Base-by-base conservation (phyloP, 257 asterid species). In the Apocynum venetum region DNA sequence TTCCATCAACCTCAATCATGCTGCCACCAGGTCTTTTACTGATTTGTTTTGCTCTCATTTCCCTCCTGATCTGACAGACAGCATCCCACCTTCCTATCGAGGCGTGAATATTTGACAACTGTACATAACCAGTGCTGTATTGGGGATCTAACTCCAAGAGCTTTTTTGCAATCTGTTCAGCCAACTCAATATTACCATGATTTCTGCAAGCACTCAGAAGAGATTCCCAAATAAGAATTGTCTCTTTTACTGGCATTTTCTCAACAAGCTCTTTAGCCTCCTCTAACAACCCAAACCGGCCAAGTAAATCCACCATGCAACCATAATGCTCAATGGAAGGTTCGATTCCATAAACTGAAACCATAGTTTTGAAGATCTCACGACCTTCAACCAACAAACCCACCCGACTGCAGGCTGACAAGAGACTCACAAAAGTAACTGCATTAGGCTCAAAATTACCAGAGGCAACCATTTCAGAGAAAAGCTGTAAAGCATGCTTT, bases 291-390 rank as follows among this genome's bases (percentile, higher is more conserved):
- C 87, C 89, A 66, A 71, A 83, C 56, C 85, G 73, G 25, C 85
- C 89, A 77, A 86, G 81, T 53, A 86, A 79, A 79, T 83, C 87
- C 80, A 83, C 87, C 83, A 83, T 75, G 65, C 89, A 85, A 14
- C 88, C 85, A 79, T 79, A 83, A 79, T 86, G 89, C 66, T 83
- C 83, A 40, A 77, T 49, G 49, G 78, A 69, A 69, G 85, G 89
- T 49, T 71, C 71, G 20, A 83, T 79, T 73, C 73, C 80, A 77
- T 86, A 86, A 35, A 61, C 73, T n/a, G 72, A 55, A 61, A 76
- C 76, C 89, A 85, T 83, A 59, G 17, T 55, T 13, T 73, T 49
- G 49, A 81, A 85, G 82, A 85, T 78, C 74, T 68, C 79, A 4
- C 63, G 76, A 13, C 85, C 86, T 78, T 85, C 85, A 10, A 35